Percentiles rank a stretch among this genome's conserved stretches.
phyloP scores from a whole-genome alignment of 805 yeast species.

The Jamesozyma gamospora region DNA sequence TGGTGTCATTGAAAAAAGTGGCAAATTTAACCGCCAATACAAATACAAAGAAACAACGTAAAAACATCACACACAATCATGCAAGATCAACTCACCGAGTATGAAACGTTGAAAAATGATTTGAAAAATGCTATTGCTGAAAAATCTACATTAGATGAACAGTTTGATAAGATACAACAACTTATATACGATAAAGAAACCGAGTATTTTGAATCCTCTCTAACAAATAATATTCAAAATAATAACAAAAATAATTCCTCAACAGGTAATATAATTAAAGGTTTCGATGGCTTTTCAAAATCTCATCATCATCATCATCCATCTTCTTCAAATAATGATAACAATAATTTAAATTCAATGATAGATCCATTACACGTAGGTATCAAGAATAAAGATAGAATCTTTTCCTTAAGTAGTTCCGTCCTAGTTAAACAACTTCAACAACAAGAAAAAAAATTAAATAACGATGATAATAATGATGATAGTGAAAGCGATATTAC shows the following conservation, averaged over 20 bases:
- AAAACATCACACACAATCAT: constrained; percentile 1
- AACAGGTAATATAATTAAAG: constrained; percentile 73
- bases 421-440: constrained; percentile 55
- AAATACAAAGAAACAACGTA: neutral
- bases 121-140: constrained; percentile 52
- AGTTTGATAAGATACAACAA: constrained; percentile 59
- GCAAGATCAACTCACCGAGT: constrained; percentile 34
- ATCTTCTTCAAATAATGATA: constrained; percentile 3
- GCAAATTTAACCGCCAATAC: neutral
- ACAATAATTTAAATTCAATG: too few species aligned
- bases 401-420: constrained; percentile 68
- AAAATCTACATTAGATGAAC: constrained; percentile 56
- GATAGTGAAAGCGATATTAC: too few species aligned
- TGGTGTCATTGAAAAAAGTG: too few species aligned
- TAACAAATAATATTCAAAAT: neutral
- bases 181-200: constrained; percentile 63
- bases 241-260: constrained; percentile 1
- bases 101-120: constrained; percentile 56
- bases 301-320: constrained; percentile 21
- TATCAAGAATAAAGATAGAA: constrained; percentile 46
- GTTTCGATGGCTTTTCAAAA: constrained; percentile 75
- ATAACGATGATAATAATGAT: neutral
- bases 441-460: constrained; percentile 21
- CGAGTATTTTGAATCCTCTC: constrained; percentile 1
- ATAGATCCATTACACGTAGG: constrained; percentile 1